phyloP scores from a whole-genome alignment of 129 eudicot genomes.

The carrot (Daucus carota) region DH1_v3.0 NC_030388.2:27904001-27904500 shows the following conservation, averaged over 20 bases:
- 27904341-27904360: background rate
- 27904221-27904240: background rate
- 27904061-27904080: background rate
- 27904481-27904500: conserved; percentile 25
- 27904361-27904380: background rate
- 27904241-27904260: background rate
- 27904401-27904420: conserved; percentile 17
- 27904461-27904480: conserved; percentile 33
- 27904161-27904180: background rate
- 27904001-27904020: background rate
- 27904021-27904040: background rate
- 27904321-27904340: background rate
- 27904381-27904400: conserved; percentile 10
- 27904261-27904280: background rate
- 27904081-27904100: no score
- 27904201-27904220: background rate
- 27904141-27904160: no score
- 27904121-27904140: no score
- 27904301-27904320: background rate
- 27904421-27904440: conserved; percentile 28
- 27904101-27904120: no score
- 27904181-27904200: background rate
- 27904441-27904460: conserved; percentile 25
- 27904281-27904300: background rate
- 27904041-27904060: background rate